These are phyloP conservation scores for Periconia sp. DNA, from an alignment of 2,329 filamentous ascomycete species.

Conservation along the genomic window DNA sequence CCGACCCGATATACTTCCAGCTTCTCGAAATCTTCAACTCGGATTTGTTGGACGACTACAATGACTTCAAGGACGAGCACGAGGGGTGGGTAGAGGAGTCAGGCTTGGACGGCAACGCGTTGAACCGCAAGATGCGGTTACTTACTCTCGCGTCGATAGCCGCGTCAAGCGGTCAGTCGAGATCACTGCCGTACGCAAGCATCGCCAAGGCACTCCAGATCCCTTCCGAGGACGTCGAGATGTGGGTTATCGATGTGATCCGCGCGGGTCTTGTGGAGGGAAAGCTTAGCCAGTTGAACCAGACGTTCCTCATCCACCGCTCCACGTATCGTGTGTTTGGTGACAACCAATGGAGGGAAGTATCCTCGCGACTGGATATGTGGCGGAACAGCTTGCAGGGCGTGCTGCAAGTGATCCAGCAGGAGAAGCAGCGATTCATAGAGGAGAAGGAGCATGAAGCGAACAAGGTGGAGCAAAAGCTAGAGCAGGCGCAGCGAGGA, in stretches of 20 bases:
- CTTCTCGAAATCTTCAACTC: conserved; percentile 94
- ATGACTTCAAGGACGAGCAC: conserved; percentile 92
- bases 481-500: conserved; percentile 40
- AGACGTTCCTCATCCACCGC: conserved; percentile 93
- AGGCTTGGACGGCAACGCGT: conserved; percentile 67
- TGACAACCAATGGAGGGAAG: conserved; percentile 97
- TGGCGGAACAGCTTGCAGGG: conserved; percentile 82
- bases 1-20: conserved; percentile 83
- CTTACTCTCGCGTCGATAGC: conserved; percentile 90
- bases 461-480: conserved; percentile 70
- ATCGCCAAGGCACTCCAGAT: conserved; percentile 87
- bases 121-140: conserved; percentile 94
- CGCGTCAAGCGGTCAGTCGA: conserved; percentile 72
- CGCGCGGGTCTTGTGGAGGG: conserved; percentile 93
- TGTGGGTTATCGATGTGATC: conserved; percentile 99
- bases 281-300: conserved; percentile 89
- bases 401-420: conserved; percentile 75
- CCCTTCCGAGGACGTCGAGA: conserved; percentile 81
- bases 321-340: conserved; percentile 96
- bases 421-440: conserved; percentile 79
- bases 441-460: conserved; percentile 76
- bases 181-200: conserved; percentile 83
- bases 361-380: conserved; percentile 85
- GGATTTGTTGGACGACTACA: conserved; percentile 92
- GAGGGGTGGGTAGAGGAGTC: conserved; percentile 80